A percentile compares a stretch with the other conserved stretches of the same genome.
phyloP scores from a whole-genome alignment of 441 rosid genomes.

The Gossypium laxum region DNA sequence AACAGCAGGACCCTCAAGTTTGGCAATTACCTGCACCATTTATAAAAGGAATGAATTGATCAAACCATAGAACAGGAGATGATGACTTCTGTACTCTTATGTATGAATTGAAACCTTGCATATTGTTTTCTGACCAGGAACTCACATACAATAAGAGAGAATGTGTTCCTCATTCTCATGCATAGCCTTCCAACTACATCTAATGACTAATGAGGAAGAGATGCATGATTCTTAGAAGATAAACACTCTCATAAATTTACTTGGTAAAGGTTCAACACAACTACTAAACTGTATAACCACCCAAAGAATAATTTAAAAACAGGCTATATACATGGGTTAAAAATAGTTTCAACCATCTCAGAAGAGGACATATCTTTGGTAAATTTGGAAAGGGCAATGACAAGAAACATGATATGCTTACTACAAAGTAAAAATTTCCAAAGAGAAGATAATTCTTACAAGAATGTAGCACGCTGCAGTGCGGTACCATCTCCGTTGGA shows the following conservation, averaged over 20 bases:
- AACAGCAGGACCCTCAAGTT: conserved; percentile 96
- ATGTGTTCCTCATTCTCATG: not conserved
- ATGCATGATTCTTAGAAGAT: not conserved
- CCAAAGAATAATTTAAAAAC: not conserved
- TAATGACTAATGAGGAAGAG: not conserved
- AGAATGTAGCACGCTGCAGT: conserved; percentile 98
- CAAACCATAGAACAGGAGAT: not conserved
- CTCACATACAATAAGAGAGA: not conserved
- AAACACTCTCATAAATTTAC: not conserved
- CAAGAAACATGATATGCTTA: not conserved
- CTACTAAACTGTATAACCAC: not conserved
- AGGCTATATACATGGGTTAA: not conserved
- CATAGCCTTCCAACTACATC: conserved; percentile 1
- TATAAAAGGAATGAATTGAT: conserved; percentile 7
- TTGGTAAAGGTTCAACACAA: not conserved
- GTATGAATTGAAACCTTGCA: not conserved
- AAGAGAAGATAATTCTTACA: conserved; percentile 41
- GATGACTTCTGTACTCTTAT: not conserved
- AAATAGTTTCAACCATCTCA: not conserved
- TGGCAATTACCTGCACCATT: conserved; percentile 69
- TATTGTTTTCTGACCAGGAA: conserved; percentile 7
- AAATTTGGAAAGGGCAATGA: not conserved
- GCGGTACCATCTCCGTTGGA: conserved; percentile 95
- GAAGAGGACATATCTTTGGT: not conserved
- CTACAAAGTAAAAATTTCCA: not conserved